Percentiles rank a stretch among this genome's conserved stretches.
These are phyloP conservation scores for Canna indica DNA, from an alignment of 176 grass and related monocot species.

Conservation along the genomic window DNA sequence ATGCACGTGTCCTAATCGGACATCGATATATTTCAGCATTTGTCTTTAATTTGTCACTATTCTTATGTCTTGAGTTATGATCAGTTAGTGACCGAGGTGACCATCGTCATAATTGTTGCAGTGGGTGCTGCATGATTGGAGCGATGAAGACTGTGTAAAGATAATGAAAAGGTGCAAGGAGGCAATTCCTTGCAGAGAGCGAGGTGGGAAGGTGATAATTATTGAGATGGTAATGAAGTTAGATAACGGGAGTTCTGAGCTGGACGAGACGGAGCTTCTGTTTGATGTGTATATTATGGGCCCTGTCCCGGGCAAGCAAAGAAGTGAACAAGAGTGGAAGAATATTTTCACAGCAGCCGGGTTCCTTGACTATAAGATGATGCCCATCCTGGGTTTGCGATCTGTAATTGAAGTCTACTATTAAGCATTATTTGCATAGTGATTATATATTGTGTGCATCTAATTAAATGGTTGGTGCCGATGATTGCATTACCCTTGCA, in stretches of 20 bases:
- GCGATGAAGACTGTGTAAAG: neutral
- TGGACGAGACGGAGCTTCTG: constrained; percentile 36
- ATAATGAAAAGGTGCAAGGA: neutral
- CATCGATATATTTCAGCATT: too few relatives aligned
- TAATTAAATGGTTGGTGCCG: too few relatives aligned
- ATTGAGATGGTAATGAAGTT: neutral
- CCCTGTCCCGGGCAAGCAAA: constrained; percentile 29
- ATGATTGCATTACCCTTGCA: too few relatives aligned
- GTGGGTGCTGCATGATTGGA: neutral
- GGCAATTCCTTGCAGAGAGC: neutral
- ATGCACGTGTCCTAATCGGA: too few relatives aligned
- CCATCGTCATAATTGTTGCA: neutral
- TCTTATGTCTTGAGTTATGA: neutral
- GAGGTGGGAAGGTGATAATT: neutral
- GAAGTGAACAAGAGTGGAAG: constrained; percentile 39
- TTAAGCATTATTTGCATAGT: neutral
- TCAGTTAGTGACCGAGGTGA: too few relatives aligned
- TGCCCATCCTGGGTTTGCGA: constrained; percentile 25
- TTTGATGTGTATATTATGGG: constrained; percentile 46
- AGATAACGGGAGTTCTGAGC: neutral
- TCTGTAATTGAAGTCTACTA: constrained; percentile 54
- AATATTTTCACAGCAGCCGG: constrained; percentile 39
- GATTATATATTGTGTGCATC: too few relatives aligned
- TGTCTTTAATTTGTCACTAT: too few relatives aligned
- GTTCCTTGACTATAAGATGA: constrained; percentile 48